Evolutionary conservation across 2,329 filamentous ascomycete genomes (phyloP).

Genomic region (Harringtonia lauricola): DNA sequence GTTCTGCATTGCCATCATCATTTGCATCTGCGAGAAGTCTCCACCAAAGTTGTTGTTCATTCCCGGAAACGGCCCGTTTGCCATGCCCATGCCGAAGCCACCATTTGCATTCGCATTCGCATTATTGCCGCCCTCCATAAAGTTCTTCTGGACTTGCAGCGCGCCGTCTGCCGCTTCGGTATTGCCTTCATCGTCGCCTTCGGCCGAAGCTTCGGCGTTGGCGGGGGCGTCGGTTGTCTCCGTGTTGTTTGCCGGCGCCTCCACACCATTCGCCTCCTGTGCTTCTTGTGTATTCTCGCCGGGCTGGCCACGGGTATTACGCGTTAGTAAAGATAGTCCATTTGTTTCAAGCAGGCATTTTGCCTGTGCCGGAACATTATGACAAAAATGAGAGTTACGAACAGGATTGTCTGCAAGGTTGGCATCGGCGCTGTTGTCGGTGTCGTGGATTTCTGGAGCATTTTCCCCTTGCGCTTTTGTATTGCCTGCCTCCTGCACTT

Average conservation of each 20-base stretch:
- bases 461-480: conserved; percentile 4
- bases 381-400: conserved; percentile 7
- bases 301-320: neutral
- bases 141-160: conserved; percentile 15
- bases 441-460: conserved; percentile 4
- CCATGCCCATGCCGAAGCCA: conserved; percentile 20
- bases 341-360: neutral
- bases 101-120: conserved; percentile 1
- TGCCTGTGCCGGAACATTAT: neutral
- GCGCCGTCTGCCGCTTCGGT: conserved; percentile 20
- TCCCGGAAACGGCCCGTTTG: conserved; percentile 39
- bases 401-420: conserved; percentile 7
- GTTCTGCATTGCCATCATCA: conserved; percentile 69
- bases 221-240: conserved; percentile 16
- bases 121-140: conserved; percentile 7
- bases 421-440: conserved; percentile 3
- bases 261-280: conserved; percentile 9
- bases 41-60: conserved; percentile 39
- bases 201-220: conserved; percentile 14
- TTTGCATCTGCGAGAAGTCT: conserved; percentile 68
- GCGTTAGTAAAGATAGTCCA: conserved; percentile 6
- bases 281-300: conserved; percentile 1
- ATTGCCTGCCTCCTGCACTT: conserved; percentile 6
- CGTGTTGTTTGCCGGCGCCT: conserved; percentile 13
- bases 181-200: conserved; percentile 17